phyloP scores from a whole-genome alignment of 108 stramenopile species.

The Fistulifera solaris region DNA sequence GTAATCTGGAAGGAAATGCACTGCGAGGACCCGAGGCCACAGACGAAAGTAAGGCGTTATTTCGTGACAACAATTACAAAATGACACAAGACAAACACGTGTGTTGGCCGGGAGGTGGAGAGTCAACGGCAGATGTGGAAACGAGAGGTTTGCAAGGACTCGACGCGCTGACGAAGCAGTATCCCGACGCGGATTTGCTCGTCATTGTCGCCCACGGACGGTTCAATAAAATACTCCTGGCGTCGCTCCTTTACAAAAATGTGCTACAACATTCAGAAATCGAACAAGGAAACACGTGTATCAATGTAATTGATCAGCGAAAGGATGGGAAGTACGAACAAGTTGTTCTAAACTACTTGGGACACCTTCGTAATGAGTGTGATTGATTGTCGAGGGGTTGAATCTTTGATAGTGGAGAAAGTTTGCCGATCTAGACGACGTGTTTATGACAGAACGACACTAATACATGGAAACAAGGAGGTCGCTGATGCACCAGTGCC shows the following conservation, averaged over 20 bases:
- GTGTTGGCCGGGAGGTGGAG: conserved; percentile 24
- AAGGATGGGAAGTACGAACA: too few species aligned
- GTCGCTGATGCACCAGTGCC: too few species aligned
- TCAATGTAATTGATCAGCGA: conserved; percentile 26
- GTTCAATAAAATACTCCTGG: conserved; percentile 29
- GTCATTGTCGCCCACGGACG: conserved; percentile 37
- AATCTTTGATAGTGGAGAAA: too few species aligned
- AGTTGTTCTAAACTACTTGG: too few species aligned
- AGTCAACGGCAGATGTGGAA: conserved; percentile 22
- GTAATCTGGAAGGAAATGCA: conserved; percentile 30
- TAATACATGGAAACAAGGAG: too few species aligned
- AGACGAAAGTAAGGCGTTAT: not conserved
- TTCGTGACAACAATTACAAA: not conserved
- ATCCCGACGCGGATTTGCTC: conserved; percentile 15
- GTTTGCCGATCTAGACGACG: too few species aligned
- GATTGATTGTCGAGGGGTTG: too few species aligned
- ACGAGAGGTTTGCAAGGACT: conserved; percentile 16
- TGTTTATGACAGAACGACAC: too few species aligned
- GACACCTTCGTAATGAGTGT: too few species aligned
- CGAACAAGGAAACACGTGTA: conserved; percentile 30
- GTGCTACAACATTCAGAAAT: conserved; percentile 9
- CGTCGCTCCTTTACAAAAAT: conserved; percentile 12
- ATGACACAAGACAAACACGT: conserved; percentile 3
- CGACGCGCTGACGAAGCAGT: conserved; percentile 5
- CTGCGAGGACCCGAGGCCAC: conserved; percentile 4